These are phyloP conservation scores for Hericium erinaceus DNA, from an alignment of 768 basidiomycete species.

Conservation along the genomic window DNA sequence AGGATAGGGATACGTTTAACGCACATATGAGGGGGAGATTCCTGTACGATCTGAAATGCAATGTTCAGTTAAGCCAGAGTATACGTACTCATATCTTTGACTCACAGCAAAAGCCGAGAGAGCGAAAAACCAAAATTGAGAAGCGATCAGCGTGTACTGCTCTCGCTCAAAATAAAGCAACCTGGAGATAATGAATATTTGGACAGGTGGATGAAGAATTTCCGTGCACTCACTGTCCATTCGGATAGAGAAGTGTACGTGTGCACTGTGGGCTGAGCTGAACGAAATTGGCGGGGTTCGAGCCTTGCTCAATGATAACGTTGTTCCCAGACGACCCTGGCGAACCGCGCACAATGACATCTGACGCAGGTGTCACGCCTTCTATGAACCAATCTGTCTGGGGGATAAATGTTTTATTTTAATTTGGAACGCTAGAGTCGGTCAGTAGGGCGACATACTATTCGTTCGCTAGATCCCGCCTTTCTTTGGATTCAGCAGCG, in stretches of 20 bases:
- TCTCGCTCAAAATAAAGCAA: conserved; percentile 5
- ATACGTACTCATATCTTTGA: neutral
- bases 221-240: no score
- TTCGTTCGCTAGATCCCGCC: no score
- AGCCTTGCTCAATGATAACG: neutral
- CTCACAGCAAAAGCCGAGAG: conserved; percentile 14
- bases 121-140: conserved; percentile 14
- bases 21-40: conserved; percentile 48
- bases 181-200: neutral
- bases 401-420: no score
- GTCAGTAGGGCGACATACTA: no score
- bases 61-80: neutral
- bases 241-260: conserved; percentile 5
- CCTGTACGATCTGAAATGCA: conserved; percentile 27
- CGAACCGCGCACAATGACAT: conserved; percentile 15
- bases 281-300: neutral
- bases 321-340: conserved; percentile 13
- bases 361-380: no score
- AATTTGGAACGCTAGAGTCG: no score
- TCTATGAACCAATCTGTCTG: no score
- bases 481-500: no score
- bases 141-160: conserved; percentile 8
- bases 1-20: conserved; percentile 6
- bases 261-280: conserved; percentile 4
- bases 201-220: no score